phyloP scores from a whole-genome alignment of 495 filamentous ascomycete genomes.

The Aspergillus carlsbadensis region DNA sequence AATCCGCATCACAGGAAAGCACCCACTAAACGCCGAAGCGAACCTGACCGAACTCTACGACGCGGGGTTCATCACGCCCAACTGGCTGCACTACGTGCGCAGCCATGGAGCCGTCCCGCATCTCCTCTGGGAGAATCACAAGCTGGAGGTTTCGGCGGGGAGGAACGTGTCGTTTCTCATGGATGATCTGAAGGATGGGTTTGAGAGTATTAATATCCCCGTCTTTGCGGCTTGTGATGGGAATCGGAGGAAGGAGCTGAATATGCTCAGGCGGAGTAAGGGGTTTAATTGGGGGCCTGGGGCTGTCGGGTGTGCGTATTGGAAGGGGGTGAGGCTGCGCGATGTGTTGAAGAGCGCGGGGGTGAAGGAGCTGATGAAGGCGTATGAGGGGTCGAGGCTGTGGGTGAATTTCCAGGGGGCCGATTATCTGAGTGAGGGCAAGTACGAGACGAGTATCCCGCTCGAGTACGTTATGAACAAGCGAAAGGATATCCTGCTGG shows the following conservation, averaged over 20 bases:
- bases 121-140: constrained; percentile 44
- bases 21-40: constrained; percentile 34
- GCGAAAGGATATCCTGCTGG: constrained; percentile 58
- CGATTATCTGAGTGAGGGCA: constrained; percentile 40
- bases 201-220: constrained; percentile 54
- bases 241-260: constrained; percentile 63
- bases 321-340: constrained; percentile 57
- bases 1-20: constrained; percentile 34
- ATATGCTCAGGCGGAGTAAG: constrained; percentile 49
- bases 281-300: constrained; percentile 61
- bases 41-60: constrained; percentile 20
- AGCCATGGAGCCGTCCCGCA: constrained; percentile 64
- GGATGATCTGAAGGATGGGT: constrained; percentile 50
- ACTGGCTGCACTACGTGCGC: constrained; percentile 57
- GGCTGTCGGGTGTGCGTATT: constrained; percentile 59
- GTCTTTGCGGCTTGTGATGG: constrained; percentile 61
- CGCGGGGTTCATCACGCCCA: constrained; percentile 48
- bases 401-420: constrained; percentile 59
- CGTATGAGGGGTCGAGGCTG: constrained; percentile 25
- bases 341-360: constrained; percentile 53
- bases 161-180: constrained; percentile 50
- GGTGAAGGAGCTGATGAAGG: constrained; percentile 39
- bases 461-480: constrained; percentile 53
- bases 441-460: constrained; percentile 60
- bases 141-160: constrained; percentile 55